Evolutionary conservation across 2,329 filamentous ascomycete species (phyloP).

Genomic region (Neopestalotiopsis clavispora): DNA sequence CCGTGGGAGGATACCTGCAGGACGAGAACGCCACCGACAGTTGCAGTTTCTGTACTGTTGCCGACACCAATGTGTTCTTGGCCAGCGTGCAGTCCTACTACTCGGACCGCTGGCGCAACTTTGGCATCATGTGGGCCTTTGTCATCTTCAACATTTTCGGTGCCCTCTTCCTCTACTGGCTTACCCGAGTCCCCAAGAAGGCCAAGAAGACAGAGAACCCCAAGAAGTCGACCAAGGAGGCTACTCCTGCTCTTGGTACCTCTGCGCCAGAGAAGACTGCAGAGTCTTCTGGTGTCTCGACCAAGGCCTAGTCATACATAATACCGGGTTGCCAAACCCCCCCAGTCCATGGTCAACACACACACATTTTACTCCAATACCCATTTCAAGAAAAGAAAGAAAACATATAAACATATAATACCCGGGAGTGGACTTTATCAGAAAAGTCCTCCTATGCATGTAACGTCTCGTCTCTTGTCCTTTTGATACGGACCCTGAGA

Average conservation of each 20-base stretch:
- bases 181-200: slow-evolving; percentile 44
- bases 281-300: background rate
- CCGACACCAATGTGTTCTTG: slow-evolving; percentile 39
- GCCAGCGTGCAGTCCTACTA: slow-evolving; percentile 46
- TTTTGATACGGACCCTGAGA: background rate
- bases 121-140: slow-evolving; percentile 55
- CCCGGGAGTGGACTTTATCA: background rate
- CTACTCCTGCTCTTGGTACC: background rate
- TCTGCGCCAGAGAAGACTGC: slow-evolving; percentile 10
- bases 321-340: background rate
- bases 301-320: slow-evolving; percentile 4
- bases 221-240: slow-evolving; percentile 13
- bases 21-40: slow-evolving; percentile 44
- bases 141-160: slow-evolving; percentile 56
- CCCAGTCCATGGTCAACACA: background rate
- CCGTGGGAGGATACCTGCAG: slow-evolving; percentile 45
- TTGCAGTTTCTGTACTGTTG: slow-evolving; percentile 46
- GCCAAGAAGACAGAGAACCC: slow-evolving; percentile 24
- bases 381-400: background rate
- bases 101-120: slow-evolving; percentile 55
- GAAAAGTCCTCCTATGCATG: background rate
- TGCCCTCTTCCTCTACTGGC: slow-evolving; percentile 55
- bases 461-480: background rate
- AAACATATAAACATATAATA: background rate
- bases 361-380: too few relatives aligned